Evolutionary conservation across 2,329 filamentous ascomycete genomes (phyloP).

Genomic region (Fusarium zealandicum): DNA sequence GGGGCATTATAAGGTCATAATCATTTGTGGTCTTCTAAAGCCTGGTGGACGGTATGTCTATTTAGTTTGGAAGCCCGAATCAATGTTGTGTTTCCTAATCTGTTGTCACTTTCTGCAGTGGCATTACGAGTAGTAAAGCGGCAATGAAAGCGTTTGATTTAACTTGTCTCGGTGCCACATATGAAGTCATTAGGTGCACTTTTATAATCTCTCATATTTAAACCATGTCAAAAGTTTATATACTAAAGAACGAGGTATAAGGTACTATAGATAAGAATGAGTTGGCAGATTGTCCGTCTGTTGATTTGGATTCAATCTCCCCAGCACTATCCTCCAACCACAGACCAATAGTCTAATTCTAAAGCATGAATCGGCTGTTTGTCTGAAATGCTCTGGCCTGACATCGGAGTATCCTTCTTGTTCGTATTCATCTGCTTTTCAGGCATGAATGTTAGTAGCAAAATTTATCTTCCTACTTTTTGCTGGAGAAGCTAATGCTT

Average conservation of each 20-base stretch:
- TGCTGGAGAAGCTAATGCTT: not conserved
- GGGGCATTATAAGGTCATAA: no score
- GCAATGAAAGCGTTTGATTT: no score
- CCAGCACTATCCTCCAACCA: slow-evolving; percentile 46
- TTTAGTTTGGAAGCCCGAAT: no score
- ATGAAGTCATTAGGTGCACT: no score
- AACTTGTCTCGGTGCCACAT: no score
- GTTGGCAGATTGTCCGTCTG: slow-evolving; percentile 1
- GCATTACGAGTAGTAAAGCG: no score
- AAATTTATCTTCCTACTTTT: slow-evolving; percentile 49
- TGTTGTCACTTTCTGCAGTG: no score
- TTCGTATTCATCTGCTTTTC: slow-evolving; percentile 56
- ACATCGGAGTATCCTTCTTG: slow-evolving; percentile 53
- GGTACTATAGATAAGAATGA: slow-evolving; percentile 54
- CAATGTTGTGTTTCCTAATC: no score
- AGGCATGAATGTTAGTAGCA: slow-evolving; percentile 59
- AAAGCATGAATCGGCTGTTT: slow-evolving; percentile 59
- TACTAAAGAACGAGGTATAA: slow-evolving; percentile 62
- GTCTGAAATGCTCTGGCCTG: slow-evolving; percentile 58
- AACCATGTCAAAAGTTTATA: no score
- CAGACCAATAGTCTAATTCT: slow-evolving; percentile 50
- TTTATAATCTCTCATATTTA: no score
- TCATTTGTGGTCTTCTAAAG: no score
- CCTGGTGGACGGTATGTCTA: no score
- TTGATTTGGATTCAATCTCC: slow-evolving; percentile 4